Conservation (phyloP, 106 monocot species). For the Dendrobium nobile region DNA sequence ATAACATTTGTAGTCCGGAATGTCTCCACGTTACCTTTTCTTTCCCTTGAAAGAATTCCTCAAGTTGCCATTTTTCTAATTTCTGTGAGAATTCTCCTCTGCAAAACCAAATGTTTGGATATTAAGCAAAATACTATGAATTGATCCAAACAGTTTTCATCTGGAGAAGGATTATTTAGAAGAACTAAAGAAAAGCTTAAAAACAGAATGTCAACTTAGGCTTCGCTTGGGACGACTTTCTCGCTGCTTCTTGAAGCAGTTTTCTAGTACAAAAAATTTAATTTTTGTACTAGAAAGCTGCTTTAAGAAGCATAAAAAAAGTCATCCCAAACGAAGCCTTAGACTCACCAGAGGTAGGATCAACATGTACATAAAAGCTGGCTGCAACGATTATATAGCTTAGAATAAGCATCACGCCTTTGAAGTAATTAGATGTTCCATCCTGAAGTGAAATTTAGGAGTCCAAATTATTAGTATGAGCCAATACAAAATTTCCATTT, state of each 20-base stretch:
- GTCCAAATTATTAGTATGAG: not conserved
- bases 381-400: conserved; percentile 84
- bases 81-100: not conserved
- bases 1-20: not conserved
- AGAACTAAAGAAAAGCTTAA: not conserved
- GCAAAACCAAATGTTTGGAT: not conserved
- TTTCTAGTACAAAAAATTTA: too few species aligned
- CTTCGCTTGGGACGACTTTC: too few species aligned
- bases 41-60: not conserved
- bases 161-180: not conserved
- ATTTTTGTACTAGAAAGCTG: too few species aligned
- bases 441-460: conserved; percentile 27
- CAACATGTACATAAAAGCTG: conserved; percentile 77
- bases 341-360: conserved; percentile 45
- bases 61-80: not conserved
- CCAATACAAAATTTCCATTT: not conserved
- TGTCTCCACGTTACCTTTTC: not conserved
- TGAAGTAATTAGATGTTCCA: conserved; percentile 70
- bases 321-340: too few species aligned
- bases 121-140: not conserved
- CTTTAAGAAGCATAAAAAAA: too few species aligned
- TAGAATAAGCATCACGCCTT: conserved; percentile 74
- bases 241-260: too few species aligned
- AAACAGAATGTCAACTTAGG: not conserved
- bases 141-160: not conserved